Evolutionary conservation across 140 eudicot species (phyloP).

Genomic region (Bidens hawaiensis): DNA sequence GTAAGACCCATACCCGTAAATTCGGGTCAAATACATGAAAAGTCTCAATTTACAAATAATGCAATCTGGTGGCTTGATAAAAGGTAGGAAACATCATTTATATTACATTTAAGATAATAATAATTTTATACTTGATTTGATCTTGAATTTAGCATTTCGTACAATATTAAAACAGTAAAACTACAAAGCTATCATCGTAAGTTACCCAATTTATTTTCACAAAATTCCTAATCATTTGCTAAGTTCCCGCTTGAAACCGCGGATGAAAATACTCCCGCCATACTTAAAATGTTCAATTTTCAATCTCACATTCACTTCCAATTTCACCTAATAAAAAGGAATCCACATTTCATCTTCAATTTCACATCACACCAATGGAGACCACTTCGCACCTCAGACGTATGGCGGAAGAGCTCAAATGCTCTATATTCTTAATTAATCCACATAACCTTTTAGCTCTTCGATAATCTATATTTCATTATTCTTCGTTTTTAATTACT

Average conservation of each 20-base stretch:
- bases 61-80: too few species aligned
- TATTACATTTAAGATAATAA: too few species aligned
- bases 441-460: not conserved
- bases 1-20: too few species aligned
- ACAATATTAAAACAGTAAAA: too few species aligned
- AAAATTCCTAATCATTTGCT: not conserved
- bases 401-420: slow-evolving; percentile 96
- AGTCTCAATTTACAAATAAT: too few species aligned
- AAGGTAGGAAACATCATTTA: too few species aligned
- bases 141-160: too few species aligned
- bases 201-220: not conserved
- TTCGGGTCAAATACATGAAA: too few species aligned
- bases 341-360: not conserved
- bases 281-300: slow-evolving; percentile 11
- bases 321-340: not conserved
- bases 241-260: slow-evolving; percentile 15
- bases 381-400: slow-evolving; percentile 59
- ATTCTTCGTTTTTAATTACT: not conserved
- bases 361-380: slow-evolving; percentile 45
- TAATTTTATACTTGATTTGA: too few species aligned
- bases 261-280: slow-evolving; percentile 22
- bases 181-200: slow-evolving; percentile 3
- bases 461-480: not conserved
- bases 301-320: not conserved
- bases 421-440: slow-evolving; percentile 47